phyloP scores from a whole-genome alignment of 2,329 filamentous ascomycete species.

The Diaporthe longicolla region DNA sequence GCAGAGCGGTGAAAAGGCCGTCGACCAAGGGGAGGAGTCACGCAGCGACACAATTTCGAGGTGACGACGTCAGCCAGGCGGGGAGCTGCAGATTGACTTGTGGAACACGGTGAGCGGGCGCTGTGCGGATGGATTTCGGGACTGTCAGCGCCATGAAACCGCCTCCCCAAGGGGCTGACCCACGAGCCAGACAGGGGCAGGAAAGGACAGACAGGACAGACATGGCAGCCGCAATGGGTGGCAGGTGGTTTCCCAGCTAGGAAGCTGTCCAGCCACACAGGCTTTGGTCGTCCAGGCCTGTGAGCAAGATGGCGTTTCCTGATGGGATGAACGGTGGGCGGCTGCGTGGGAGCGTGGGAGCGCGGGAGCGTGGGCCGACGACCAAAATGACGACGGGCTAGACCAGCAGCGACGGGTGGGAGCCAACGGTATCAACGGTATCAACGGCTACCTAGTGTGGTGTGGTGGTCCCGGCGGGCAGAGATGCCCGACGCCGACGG shows the following conservation, averaged over 20 bases:
- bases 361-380: background rate
- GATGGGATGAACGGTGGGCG: slow-evolving; percentile 18
- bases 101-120: background rate
- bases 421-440: too few species aligned
- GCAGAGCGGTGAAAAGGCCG: slow-evolving; percentile 19
- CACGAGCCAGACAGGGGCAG: too few species aligned
- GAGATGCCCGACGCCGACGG: background rate
- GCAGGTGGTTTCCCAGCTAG: background rate
- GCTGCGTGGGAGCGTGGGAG: slow-evolving; percentile 7
- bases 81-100: slow-evolving; percentile 1
- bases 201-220: background rate
- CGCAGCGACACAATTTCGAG: background rate
- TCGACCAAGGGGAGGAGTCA: slow-evolving; percentile 7
- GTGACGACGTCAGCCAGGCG: slow-evolving; percentile 18
- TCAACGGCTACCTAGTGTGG: background rate
- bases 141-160: background rate
- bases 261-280: slow-evolving; percentile 6
- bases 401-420: background rate
- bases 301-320: background rate
- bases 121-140: background rate
- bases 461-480: background rate
- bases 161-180: too few species aligned
- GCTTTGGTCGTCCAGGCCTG: background rate
- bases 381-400: background rate
- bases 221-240: background rate